Evolutionary conservation across 2,329 filamentous ascomycete species (phyloP), one percentile per base, ranked within the genome.

Genomic region (Neofusicoccum sp.): DNA sequence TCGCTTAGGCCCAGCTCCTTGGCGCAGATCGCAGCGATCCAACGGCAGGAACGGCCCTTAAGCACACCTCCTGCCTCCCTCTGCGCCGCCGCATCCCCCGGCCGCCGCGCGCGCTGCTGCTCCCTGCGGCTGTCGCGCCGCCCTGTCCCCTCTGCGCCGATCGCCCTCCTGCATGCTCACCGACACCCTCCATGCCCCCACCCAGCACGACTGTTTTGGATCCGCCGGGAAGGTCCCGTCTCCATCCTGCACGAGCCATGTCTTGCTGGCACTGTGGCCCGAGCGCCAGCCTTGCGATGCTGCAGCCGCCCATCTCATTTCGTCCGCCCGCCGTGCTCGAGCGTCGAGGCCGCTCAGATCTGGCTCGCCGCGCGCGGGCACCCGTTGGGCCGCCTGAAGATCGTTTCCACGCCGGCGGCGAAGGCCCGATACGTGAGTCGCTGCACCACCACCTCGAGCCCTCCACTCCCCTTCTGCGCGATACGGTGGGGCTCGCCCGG

Each of bases 211-310:
- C 51, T 56, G 51, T 56, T 38, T 41, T 56, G 51, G 51, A 56
- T 56, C 51, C 38, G 51, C 51, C 51, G 51, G 51, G 51, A 56
- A 43, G 36, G 36, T 56, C 51, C 51, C 51, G 51, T 56, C 51
- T 56, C 51, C 51, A 56, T 56, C 38, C 36, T 56, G 51, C 51
- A 56, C 51, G 51, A 43, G 38, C 51, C 51, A 56, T 56, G 36
- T 43, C 28, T 33, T 43, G 51, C 38, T 56, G 51, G 51, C 51
- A 43, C 51, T 43, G 51, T 56, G 51, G 51, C 51, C 38, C 51
- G 24, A 6, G 51, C 51, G n/a, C 51, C 14, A 43, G 51, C 51
- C 51, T 54, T 54, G 36, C 36, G 20, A 12, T n/a, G 36, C n/a
- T 30, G 24, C 26, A 33, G n/a, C 26, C 51, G 51, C 51, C 36